A percentile compares a stretch with the other conserved stretches of the same genome.
These are phyloP conservation scores for Cryomyces antarcticus DNA, from an alignment of 495 filamentous ascomycete genomes.

Conservation along the genomic window DNA sequence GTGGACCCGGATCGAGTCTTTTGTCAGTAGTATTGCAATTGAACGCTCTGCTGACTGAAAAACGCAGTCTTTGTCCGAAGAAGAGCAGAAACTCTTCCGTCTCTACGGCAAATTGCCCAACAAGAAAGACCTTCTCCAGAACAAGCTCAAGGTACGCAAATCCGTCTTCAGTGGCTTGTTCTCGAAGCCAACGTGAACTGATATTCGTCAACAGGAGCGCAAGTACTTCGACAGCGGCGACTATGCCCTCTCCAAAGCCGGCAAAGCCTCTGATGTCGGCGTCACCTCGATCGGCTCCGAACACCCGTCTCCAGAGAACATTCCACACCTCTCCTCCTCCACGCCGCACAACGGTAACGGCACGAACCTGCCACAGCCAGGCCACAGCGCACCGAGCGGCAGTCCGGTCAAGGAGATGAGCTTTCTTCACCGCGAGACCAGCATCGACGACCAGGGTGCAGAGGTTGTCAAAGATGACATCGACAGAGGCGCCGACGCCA, in stretches of 20 bases:
- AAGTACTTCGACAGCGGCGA: conserved; percentile 99
- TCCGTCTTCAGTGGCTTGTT: conserved; percentile 1
- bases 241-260: conserved; percentile 94
- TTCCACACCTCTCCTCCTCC: conserved; percentile 42
- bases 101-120: conserved; percentile 93
- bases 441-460: conserved; percentile 37
- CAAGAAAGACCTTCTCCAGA: conserved; percentile 90
- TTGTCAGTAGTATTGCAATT: too few relatives aligned
- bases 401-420: conserved; percentile 77
- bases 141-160: conserved; percentile 58
- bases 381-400: conserved; percentile 35
- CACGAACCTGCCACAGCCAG: conserved; percentile 18
- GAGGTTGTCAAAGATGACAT: conserved; percentile 1
- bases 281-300: conserved; percentile 83
- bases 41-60: conserved; percentile 3
- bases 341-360: conserved; percentile 1
- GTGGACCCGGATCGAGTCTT: not conserved
- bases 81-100: conserved; percentile 87
- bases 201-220: conserved; percentile 43
- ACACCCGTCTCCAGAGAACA: conserved; percentile 89
- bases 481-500: not conserved
- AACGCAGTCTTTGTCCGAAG: conserved; percentile 60
- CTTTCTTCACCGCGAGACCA: conserved; percentile 58
- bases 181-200: not conserved
- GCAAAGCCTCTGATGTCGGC: conserved; percentile 86